Base-by-base conservation (phyloP, 2,329 filamentous ascomycete species). In the Diaporthe velutina region DNA sequence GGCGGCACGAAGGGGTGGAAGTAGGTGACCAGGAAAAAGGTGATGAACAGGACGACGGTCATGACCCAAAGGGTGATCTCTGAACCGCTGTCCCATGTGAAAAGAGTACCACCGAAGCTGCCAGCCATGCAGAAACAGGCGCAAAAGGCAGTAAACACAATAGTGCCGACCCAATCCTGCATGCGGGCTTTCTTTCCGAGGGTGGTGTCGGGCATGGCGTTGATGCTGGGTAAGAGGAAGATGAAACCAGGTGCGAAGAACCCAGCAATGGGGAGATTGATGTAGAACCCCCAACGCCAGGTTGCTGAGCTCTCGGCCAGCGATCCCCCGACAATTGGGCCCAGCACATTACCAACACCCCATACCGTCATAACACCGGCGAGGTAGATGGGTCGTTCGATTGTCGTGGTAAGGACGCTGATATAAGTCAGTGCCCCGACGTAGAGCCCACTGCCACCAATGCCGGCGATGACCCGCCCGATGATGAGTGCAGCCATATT, bases 191-290 rank as follows among this genome's bases (percentile, higher is more conserved):
- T 83, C 15, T 80, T 70, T 8, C 12, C 61, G 2, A 82, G 58
- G 0, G 79, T 38, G 25, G 74, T 77, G 35, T 73, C 77, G 1
- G 75, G 73, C 67, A 70, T 67, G 1, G 75, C 68, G 22, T 74
- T 60, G 17, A 79, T 67, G 19, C 42, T 60, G 1, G 82, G 82
- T 9, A 84, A 60, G 2, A 79, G 58, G n/a, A 81, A 80, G 45
- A 83, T 2, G 66, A 78, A 83, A 1, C 75, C 77, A 0, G 82
- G 80, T 0, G 75, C 76, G 19, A 79, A 78, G 33, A 84, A 79
- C 28, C 78, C 85, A 3, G 81, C 88, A 7, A 86, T 84, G 35
- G 87, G 80, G 0, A 91, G 82, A 76, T 91, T 91, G 81, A 91
- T 88, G 76, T 91, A 91, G 73, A 87, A 86, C 0, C 80, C 80